phyloP scores from a whole-genome alignment of 371 early-diverging fungal genomes.

The Synchytrium microbalum region DNA sequence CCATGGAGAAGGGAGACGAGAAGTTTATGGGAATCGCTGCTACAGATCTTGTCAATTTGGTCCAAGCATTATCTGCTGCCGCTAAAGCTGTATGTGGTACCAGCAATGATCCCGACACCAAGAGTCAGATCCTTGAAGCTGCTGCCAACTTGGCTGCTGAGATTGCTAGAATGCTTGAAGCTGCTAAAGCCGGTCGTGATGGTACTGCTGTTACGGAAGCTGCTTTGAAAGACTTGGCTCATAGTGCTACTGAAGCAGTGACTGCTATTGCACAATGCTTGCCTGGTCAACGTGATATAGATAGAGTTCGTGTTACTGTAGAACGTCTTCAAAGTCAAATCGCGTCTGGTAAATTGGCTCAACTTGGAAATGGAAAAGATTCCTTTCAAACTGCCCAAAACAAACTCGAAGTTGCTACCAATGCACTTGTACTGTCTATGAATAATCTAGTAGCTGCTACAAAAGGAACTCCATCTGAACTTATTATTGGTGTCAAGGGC shows the following conservation, averaged over 20 bases:
- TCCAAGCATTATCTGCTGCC: constrained; percentile 28
- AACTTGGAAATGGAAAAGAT: constrained; percentile 3
- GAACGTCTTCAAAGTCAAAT: constrained; percentile 6
- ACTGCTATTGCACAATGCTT: constrained; percentile 17
- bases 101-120: constrained; percentile 12
- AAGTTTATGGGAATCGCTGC: constrained; percentile 29
- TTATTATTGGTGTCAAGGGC: constrained; percentile 16
- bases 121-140: constrained; percentile 22
- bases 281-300: constrained; percentile 36
- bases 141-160: constrained; percentile 20
- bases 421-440: constrained; percentile 21
- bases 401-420: constrained; percentile 21
- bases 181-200: constrained; percentile 19
- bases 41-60: constrained; percentile 27
- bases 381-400: constrained; percentile 23
- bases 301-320: constrained; percentile 12
- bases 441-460: constrained; percentile 25
- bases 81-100: constrained; percentile 7
- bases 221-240: constrained; percentile 10
- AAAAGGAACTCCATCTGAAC: constrained; percentile 20
- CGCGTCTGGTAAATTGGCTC: constrained; percentile 6
- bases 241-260: constrained; percentile 13
- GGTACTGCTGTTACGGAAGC: background rate
- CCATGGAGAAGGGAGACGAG: constrained; percentile 20
- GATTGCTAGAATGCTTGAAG: constrained; percentile 20